Percentiles rank a stretch among this genome's conserved stretches.
Evolutionary conservation across 2,329 filamentous ascomycete genomes (phyloP).

Genomic region (Acrocalymma vagum): DNA sequence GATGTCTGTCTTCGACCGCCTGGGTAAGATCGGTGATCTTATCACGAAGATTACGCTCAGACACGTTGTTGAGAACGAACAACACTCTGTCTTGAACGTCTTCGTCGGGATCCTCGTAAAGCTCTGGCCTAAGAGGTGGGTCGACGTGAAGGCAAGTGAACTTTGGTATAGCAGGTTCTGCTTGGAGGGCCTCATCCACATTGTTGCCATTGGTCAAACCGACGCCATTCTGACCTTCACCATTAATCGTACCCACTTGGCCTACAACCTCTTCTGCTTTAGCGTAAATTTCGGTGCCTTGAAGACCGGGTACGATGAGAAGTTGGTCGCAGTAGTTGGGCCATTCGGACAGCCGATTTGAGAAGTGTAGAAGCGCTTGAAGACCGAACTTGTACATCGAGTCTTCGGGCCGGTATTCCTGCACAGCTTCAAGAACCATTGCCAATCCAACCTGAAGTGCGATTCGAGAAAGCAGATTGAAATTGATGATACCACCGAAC

Average conservation of each 20-base stretch:
- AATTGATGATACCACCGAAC: constrained; percentile 95
- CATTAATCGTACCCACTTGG: constrained; percentile 68
- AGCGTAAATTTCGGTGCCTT: constrained; percentile 83
- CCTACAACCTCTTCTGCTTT: constrained; percentile 83
- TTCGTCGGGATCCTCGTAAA: constrained; percentile 83
- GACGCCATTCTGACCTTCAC: constrained; percentile 54
- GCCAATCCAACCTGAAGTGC: constrained; percentile 93
- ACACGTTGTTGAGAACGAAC: constrained; percentile 97
- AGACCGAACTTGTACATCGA: constrained; percentile 99
- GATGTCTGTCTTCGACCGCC: constrained; percentile 79
- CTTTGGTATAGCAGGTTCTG: constrained; percentile 71
- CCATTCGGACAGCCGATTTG: constrained; percentile 87
- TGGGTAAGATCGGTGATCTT: constrained; percentile 86
- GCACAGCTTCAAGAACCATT: constrained; percentile 97
- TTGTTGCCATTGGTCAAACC: constrained; percentile 72
- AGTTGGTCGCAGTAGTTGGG: constrained; percentile 92
- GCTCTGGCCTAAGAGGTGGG: constrained; percentile 66
- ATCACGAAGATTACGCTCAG: constrained; percentile 82
- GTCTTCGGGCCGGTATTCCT: constrained; percentile 81
- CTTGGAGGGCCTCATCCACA: constrained; percentile 66
- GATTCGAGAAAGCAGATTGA: constrained; percentile 87
- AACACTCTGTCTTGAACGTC: constrained; percentile 92
- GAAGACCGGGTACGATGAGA: constrained; percentile 80
- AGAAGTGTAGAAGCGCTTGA: constrained; percentile 90
- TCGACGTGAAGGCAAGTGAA: constrained; percentile 85